Percentiles rank a stretch among this genome's conserved stretches.
These are phyloP conservation scores for Parachaetomium inaequale DNA, from an alignment of 495 filamentous ascomycete genomes.

Conservation along the genomic window DNA sequence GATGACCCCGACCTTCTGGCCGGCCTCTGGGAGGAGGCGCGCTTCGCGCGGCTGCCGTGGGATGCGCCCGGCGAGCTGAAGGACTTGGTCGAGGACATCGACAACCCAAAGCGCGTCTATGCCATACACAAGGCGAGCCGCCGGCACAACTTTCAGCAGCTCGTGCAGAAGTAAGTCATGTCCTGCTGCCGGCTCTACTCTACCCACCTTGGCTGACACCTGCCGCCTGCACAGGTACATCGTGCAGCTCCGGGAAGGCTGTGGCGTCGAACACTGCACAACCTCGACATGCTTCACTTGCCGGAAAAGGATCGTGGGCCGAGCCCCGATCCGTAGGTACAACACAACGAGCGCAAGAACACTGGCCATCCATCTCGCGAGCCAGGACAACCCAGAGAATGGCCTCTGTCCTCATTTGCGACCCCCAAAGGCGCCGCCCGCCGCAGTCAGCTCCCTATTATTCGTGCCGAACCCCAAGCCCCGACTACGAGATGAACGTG, in stretches of 20 bases:
- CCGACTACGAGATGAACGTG: slow-evolving; percentile 18
- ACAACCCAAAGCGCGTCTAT: slow-evolving; percentile 52
- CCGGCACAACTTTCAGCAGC: slow-evolving; percentile 49
- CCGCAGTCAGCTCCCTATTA: slow-evolving; percentile 37
- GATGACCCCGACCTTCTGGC: slow-evolving; percentile 40
- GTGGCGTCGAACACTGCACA: slow-evolving; percentile 62
- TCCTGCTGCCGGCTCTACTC: neutral
- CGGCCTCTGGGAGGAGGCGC: slow-evolving; percentile 50
- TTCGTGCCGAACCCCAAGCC: slow-evolving; percentile 34
- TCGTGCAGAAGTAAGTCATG: slow-evolving; percentile 52
- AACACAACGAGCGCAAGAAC: slow-evolving; percentile 68
- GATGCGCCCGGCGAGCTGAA: slow-evolving; percentile 52
- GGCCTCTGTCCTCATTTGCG: slow-evolving; percentile 62
- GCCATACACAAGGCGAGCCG: slow-evolving; percentile 49
- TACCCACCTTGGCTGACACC: slow-evolving; percentile 13
- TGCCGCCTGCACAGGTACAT: slow-evolving; percentile 61
- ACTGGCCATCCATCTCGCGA: slow-evolving; percentile 73
- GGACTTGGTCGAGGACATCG: slow-evolving; percentile 47
- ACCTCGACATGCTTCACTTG: slow-evolving; percentile 79
- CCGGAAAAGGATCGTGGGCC: slow-evolving; percentile 59
- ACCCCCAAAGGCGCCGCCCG: slow-evolving; percentile 37
- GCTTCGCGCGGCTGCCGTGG: slow-evolving; percentile 47
- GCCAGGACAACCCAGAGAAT: slow-evolving; percentile 69
- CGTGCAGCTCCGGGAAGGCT: slow-evolving; percentile 79
- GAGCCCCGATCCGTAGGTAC: slow-evolving; percentile 69